Base-by-base conservation (phyloP, 257 asterid genomes). In the Plantago ovata region DNA sequence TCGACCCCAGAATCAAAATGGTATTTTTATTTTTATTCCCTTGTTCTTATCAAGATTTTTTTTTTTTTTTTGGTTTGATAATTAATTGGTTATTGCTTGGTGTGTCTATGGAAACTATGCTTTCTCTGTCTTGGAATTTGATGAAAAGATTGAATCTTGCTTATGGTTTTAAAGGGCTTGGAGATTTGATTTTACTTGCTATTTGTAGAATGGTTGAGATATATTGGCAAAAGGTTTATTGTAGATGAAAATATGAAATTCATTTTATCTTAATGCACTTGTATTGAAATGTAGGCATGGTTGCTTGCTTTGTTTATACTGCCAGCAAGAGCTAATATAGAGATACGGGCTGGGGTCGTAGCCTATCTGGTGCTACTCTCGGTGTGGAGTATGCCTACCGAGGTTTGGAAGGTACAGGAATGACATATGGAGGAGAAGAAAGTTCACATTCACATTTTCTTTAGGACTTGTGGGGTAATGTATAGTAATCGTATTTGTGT, bases 1-100 rank as follows among this genome's bases (percentile, higher is more conserved):
- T 89, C 8, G 98, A 92, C 63, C 94, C 96, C 57, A 82, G 96
- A 70, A 84, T 88, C 70, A 92, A 92, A 80, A 71, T 85, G 96
- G 96, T 92, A 83, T 24, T 20, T 60, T 40, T n/a, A n/a, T 14
- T 20, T 60, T 42, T 51, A 9, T 2, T 38, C 24, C 1, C 2
- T 0, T n/a, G 9, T 40, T 7, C 16, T 24, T 65, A 46, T 20
- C 8, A 6, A 40, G 28, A 43, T 28, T 66, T 60, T 48, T 12
- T 4, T 7, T 15, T 38, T 32, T 20, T 46, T 58, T 15, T 36
- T 42, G 28, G 3, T 13, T 9, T n/a, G 16, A 53, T 48, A n/a
- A n/a, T 11, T 56, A 12, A 12, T 4, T 36, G 12, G 3, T 54
- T 16, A 11, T 36, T 15, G 43, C 1, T 2, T 53, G 6, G 9